A percentile compares a stretch with the other conserved stretches of the same genome.
Evolutionary conservation across 345 rosid species (phyloP).

Genomic region (Moringa oleifera): DNA sequence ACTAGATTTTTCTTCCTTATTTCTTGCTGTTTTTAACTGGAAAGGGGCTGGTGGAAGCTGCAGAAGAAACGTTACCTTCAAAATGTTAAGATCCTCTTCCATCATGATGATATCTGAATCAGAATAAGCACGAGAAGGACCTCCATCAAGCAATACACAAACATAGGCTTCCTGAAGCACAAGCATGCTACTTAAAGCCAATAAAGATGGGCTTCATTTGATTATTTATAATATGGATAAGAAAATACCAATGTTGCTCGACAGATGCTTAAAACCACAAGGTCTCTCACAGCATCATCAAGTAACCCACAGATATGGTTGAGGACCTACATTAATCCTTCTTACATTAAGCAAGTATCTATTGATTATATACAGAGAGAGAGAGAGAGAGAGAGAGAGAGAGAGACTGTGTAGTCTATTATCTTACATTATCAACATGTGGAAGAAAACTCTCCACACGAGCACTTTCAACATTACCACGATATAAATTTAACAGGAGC

Average conservation of each 20-base stretch:
- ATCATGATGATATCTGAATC: slow-evolving; percentile 66
- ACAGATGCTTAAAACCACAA: slow-evolving; percentile 72
- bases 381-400: slow-evolving; percentile 11
- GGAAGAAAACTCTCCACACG: slow-evolving; percentile 79
- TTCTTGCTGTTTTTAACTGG: neutral
- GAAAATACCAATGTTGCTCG: slow-evolving; percentile 60
- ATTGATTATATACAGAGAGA: neutral
- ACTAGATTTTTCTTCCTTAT: neutral
- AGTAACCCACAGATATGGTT: slow-evolving; percentile 67
- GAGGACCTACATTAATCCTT: slow-evolving; percentile 55
- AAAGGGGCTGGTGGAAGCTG: neutral
- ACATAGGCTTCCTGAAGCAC: slow-evolving; percentile 61
- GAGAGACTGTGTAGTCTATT: slow-evolving; percentile 7
- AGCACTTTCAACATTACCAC: slow-evolving; percentile 61
- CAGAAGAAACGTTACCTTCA: slow-evolving; percentile 45
- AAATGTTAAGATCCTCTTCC: slow-evolving; percentile 71
- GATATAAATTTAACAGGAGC: slow-evolving; percentile 64
- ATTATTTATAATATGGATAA: slow-evolving; percentile 8
- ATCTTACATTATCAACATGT: slow-evolving; percentile 69
- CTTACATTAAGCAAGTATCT: slow-evolving; percentile 12
- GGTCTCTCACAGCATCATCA: slow-evolving; percentile 70
- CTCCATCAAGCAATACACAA: slow-evolving; percentile 91
- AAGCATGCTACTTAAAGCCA: slow-evolving; percentile 7
- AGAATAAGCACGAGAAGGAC: slow-evolving; percentile 85
- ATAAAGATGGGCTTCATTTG: neutral